Base-by-base conservation (phyloP, 2,329 filamentous ascomycete genomes). In the Aureobasidium namibiae region DNA sequence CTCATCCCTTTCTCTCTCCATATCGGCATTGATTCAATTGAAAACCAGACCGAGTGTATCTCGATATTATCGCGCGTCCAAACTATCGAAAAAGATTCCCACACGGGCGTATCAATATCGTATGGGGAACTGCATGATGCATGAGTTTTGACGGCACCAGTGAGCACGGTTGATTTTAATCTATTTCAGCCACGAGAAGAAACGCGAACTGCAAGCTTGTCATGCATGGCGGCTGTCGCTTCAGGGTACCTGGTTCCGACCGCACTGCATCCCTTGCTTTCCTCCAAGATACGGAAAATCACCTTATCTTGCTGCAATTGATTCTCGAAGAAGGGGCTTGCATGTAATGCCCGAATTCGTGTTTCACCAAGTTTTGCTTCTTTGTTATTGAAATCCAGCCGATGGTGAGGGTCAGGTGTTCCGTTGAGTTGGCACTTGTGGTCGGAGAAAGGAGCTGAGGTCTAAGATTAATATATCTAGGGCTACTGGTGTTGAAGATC, bases 161-260 rank as follows among this genome's bases (percentile, higher is more conserved):
- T 16, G 46, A n/a, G 33, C 33, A 38, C 18, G 14, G 31, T 38
- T 5, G 29, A 9, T 26, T 21, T 38, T 18, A 53, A 53, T 53
- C 38, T 53, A 41, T 31, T 41, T 41, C 34, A 34, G 41, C 49
- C n/a, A n/a, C n/a, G n/a, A n/a, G n/a, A n/a, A n/a, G n/a, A n/a
- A n/a, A n/a, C n/a, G n/a, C n/a, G n/a, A n/a, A n/a, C n/a, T 53
- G 49, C 49, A 53, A 10, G 9, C 26, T 24, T n/a, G n/a, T 53
- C 36, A 53, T 53, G 49, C 49, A 53, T n/a, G 36, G 49, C 49
- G 49, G 49, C 49, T 53, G 36, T 53, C 48, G 48, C 33, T 52
- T 36, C 41, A 24, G 49, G 5, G 10, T 23, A 41, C 49, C 49
- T 36, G 36, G 29, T n/a, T 21, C 34, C 3, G 18, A 13, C n/a